A percentile compares a stretch with the other conserved stretches of the same genome.
Evolutionary conservation across 179 eudicot genomes (phyloP).

Genomic region (Pouteria campechiana): DNA sequence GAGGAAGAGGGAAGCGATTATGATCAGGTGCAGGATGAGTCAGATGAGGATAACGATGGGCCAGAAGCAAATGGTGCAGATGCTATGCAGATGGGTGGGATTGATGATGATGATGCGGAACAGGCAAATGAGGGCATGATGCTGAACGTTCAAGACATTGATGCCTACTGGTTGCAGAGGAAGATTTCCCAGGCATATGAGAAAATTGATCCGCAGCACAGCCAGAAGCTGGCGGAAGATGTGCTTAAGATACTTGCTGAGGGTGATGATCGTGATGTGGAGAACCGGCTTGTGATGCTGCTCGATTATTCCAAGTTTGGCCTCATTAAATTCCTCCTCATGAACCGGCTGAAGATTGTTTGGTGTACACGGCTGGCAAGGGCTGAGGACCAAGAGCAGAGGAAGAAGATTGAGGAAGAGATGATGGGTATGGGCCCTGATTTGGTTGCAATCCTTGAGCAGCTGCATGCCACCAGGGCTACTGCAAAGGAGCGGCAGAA

Average conservation of each 20-base stretch:
- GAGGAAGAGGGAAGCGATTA: conserved; percentile 85
- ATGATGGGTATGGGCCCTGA: conserved; percentile 62
- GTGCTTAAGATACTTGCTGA: conserved; percentile 73
- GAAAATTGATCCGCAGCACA: conserved; percentile 87
- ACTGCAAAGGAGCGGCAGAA: conserved; percentile 95
- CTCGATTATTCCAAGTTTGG: conserved; percentile 75
- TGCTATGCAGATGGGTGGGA: conserved; percentile 95
- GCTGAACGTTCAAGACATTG: conserved; percentile 87
- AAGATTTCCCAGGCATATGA: conserved; percentile 85
- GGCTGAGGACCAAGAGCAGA: conserved; percentile 80
- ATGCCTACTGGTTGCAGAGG: conserved; percentile 98
- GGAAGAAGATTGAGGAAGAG: conserved; percentile 79
- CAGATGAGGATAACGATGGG: conserved; percentile 77
- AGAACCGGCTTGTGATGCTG: conserved; percentile 61
- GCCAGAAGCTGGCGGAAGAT: conserved; percentile 88
- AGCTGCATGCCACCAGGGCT: conserved; percentile 95
- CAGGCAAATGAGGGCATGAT: conserved; percentile 78
- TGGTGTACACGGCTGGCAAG: conserved; percentile 96
- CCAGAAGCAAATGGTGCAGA: conserved; percentile 43
- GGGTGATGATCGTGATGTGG: conserved; percentile 85
- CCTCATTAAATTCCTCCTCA: conserved; percentile 64
- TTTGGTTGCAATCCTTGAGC: conserved; percentile 71
- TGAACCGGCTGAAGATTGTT: conserved; percentile 77
- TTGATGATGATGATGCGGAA: conserved; percentile 67
- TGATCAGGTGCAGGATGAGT: conserved; percentile 75